Percentiles rank a stretch among this genome's conserved stretches.
phyloP scores from a whole-genome alignment of 768 basidiomycete genomes.

The Fibroporia radiculosa region DNA sequence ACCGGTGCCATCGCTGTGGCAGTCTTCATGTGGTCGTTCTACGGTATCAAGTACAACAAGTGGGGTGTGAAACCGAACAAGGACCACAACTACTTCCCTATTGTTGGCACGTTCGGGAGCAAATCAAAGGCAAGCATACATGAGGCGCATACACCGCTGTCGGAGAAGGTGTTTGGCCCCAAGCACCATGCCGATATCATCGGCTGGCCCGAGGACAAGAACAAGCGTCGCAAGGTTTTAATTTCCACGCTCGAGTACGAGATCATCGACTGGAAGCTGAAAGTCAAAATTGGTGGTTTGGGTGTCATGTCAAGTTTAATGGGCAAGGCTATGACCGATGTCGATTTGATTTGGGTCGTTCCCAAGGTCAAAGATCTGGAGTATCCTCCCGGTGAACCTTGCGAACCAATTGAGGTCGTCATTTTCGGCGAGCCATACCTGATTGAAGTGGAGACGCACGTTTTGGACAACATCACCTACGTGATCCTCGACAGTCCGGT shows the following conservation, averaged over 20 bases:
- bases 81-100: conserved; percentile 79
- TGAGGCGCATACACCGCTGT: conserved; percentile 44
- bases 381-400: conserved; percentile 85
- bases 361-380: conserved; percentile 95
- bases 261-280: conserved; percentile 94
- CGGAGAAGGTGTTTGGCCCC: conserved; percentile 66
- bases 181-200: conserved; percentile 68
- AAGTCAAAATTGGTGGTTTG: conserved; percentile 96
- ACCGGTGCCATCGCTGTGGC: conserved; percentile 77
- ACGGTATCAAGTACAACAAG: conserved; percentile 90
- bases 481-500: conserved; percentile 92
- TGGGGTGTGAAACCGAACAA: conserved; percentile 79
- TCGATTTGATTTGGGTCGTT: conserved; percentile 88
- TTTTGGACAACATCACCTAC: conserved; percentile 91
- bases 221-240: conserved; percentile 85
- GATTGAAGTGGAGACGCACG: conserved; percentile 92
- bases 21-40: conserved; percentile 94
- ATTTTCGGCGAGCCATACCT: conserved; percentile 95
- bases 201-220: conserved; percentile 94
- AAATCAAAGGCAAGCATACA: conserved; percentile 69
- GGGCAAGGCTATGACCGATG: conserved; percentile 98
- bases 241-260: conserved; percentile 94
- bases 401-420: conserved; percentile 91
- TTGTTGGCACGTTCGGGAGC: conserved; percentile 56
- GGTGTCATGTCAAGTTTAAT: conserved; percentile 97